A percentile compares a stretch with the other conserved stretches of the same genome.
phyloP scores from a whole-genome alignment of 805 yeast genomes.

The Wickerhamomyces sydowiorum region DNA sequence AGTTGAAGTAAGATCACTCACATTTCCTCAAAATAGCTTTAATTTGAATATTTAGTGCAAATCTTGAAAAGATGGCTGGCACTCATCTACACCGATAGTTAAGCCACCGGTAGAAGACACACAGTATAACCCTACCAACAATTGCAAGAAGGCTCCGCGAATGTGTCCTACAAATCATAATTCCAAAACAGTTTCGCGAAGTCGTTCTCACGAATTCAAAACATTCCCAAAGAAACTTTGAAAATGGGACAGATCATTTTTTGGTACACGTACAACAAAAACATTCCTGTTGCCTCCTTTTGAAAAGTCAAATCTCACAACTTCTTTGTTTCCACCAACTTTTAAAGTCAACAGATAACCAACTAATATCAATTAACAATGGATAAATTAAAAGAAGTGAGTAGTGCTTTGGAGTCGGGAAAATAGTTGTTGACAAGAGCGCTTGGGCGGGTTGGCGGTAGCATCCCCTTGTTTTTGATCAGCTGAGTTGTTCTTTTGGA shows the following conservation, averaged over 20 bases:
- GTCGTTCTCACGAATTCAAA: no score
- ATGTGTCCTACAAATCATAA: no score
- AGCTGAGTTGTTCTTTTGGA: no score
- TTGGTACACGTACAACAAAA: background rate
- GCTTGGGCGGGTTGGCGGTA: no score
- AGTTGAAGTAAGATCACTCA: no score
- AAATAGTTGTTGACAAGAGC: background rate
- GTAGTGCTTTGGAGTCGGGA: background rate
- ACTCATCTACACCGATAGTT: no score
- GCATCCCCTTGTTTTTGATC: no score
- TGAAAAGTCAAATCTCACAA: background rate
- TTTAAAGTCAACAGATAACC: background rate
- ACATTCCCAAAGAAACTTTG: background rate
- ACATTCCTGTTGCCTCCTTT: slow-evolving; percentile 1
- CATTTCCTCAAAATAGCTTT: no score
- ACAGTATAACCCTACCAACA: background rate
- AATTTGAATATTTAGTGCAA: no score
- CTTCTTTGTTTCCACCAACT: background rate
- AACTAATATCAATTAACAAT: background rate
- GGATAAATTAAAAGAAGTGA: slow-evolving; percentile 1
- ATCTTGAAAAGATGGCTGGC: background rate
- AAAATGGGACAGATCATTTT: background rate
- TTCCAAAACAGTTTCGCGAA: background rate
- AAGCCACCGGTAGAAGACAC: background rate
- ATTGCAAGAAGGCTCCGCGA: no score